phyloP scores from a whole-genome alignment of 352 stramenopile genomes.

The Sclerospora graminicola region DNA sequence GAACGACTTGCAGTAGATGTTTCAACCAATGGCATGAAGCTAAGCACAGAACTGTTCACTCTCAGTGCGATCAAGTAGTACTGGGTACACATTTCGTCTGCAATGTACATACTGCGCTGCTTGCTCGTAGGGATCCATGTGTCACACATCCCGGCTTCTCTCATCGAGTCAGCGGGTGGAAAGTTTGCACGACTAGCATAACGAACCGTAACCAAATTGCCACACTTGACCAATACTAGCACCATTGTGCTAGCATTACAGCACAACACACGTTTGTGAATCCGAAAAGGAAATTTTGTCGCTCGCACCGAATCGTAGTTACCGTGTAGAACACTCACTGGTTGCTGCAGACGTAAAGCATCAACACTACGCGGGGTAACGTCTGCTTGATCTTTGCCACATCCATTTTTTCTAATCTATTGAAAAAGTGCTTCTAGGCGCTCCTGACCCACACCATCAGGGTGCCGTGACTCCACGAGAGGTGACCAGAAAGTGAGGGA shows the following conservation, averaged over 20 bases:
- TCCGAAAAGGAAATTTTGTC: constrained; percentile 57
- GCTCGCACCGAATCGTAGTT: constrained; percentile 35
- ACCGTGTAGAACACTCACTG: constrained; percentile 51
- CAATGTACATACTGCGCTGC: constrained; percentile 39
- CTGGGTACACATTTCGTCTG: constrained; percentile 58
- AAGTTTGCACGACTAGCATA: constrained; percentile 56
- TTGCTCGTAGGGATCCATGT: constrained; percentile 50
- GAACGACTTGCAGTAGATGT: too few relatives aligned
- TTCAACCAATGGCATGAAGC: too few relatives aligned
- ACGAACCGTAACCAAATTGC: constrained; percentile 70
- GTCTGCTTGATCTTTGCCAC: constrained; percentile 53
- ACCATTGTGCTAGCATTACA: constrained; percentile 45
- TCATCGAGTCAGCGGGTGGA: constrained; percentile 13
- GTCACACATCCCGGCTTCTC: constrained; percentile 32
- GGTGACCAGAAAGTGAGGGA: constrained; percentile 81
- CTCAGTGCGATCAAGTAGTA: constrained; percentile 72
- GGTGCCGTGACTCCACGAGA: constrained; percentile 61
- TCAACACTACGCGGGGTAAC: constrained; percentile 49
- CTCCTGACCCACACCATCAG: too few relatives aligned
- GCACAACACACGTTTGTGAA: constrained; percentile 59
- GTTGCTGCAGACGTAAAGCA: constrained; percentile 34
- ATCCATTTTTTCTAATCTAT: constrained; percentile 77
- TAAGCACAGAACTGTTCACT: constrained; percentile 51
- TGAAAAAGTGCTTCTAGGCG: too few relatives aligned
- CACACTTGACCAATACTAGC: constrained; percentile 56